Base-by-base conservation (phyloP, 1,139 yeast genomes). In the Eremothecium cymbalariae region DNA sequence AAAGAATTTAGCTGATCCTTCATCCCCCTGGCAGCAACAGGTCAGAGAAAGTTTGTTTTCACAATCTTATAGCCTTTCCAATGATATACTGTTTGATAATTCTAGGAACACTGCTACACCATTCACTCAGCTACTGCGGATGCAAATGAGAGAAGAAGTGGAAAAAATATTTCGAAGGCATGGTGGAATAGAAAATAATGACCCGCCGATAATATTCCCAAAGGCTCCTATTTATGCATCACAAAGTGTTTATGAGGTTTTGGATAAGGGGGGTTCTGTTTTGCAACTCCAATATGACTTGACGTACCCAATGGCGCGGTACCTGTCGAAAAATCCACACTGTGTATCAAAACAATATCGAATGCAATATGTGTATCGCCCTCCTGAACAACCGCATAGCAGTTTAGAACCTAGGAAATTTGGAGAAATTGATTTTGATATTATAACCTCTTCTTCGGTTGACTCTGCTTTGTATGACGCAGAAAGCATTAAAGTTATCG, bases 11-110 rank as follows among this genome's bases (percentile, higher is more conserved):
- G 82, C 93, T 1, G 90, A 85, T 52, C 93, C 95, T 0, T 78
- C 93, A 0, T 84, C 95, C 0, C 90, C 95, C 0, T 85, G 95
- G 94, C 90, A 88, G 47, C 84, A 77, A 44, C 94, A 85, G 57
- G 95, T 90, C 0, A 70, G 95, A 51, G 83, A 79, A 41, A 80
- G 93, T 0, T 61, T 90, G 26, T 90, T 90, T 54, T 68, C 80
- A 18, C 93, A 84, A 45, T 86, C 95, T 0, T 78, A 84, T 46
- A 78, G 78, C 57, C 65, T 81, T 40, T 94, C 95, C 0, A 75
- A 78, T 46, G 95, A 84, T 53, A 70, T 84, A 11, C 64, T 88
- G 49, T 90, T 80, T 59, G 96, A 86, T 44, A 68, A 72, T 31
- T 34, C 46, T 2, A 50, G 53, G 20, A 45, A 48, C 5, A 32